Base-by-base conservation (phyloP, 129 eudicot genomes). In the Tagetes erecta region DNA sequence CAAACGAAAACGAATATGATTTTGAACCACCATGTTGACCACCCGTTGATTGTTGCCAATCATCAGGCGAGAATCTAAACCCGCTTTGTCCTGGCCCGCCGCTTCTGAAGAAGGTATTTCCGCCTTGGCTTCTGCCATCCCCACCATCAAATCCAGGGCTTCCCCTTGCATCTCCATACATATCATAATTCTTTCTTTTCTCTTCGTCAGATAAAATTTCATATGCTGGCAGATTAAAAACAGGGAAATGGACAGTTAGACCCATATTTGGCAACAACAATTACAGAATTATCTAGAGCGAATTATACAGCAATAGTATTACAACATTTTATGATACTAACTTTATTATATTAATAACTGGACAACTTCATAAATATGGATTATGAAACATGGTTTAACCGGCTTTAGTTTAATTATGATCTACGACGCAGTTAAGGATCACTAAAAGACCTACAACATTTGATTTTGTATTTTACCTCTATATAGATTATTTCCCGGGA, bases 1-100 rank as follows among this genome's bases (percentile, higher is more conserved):
- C 97, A 64, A 94, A 94, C 11, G 98, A 94, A 80, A 94, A 94
- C 34, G 97, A 90, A 74, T 84, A 94, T 44, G 98, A 88, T 56
- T 78, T 82, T 37, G 91, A 83, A 36, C 96, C 83, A 47, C 88
- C 86, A 55, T 84, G 83, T 74, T 80, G 86, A 53, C 90, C 92
- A 59, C 95, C 96, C 96, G 83, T 92, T 74, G 80, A 84, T 77
- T 87, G 95, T 77, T 87, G 95, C 95, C 95, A 87, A 33, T 69
- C 97, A 60, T 88, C 93, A 14, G 97, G 93, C 20, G 85, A 77
- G 85, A 85, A 92, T 13, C 66, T 71, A 62, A 89, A 92, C 20
- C 92, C 92, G 75, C 86, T 72, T 41, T 88, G 97, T 63, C 97
- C 98, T 51, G 98, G 88, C 47, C 97, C 95, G 39, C 96, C 92